Evolutionary conservation across 2,329 filamentous ascomycete genomes (phyloP).

Genomic region (Hymenoscyphus salicellus): DNA sequence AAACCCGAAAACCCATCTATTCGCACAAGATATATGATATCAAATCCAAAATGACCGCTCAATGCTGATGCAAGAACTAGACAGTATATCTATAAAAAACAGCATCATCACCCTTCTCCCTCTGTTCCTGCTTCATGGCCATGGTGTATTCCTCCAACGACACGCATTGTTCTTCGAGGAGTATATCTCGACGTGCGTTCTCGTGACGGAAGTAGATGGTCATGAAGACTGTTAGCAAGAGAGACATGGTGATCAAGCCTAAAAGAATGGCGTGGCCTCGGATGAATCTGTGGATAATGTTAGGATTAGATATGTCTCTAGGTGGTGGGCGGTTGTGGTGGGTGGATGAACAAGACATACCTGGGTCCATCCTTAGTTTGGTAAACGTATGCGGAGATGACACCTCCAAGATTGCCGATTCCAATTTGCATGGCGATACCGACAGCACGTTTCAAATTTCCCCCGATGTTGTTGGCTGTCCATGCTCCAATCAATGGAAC

Average conservation of each 20-base stretch:
- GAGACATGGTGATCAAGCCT: slow-evolving; percentile 45
- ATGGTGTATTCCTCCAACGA: slow-evolving; percentile 49
- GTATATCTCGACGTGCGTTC: slow-evolving; percentile 51
- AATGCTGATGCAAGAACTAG: slow-evolving; percentile 30
- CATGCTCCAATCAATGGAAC: slow-evolving; percentile 83
- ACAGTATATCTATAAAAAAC: slow-evolving; percentile 54
- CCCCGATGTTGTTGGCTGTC: slow-evolving; percentile 83
- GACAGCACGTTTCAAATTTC: slow-evolving; percentile 88
- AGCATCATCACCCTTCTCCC: slow-evolving; percentile 55
- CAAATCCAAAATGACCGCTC: not conserved
- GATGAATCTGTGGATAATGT: slow-evolving; percentile 37
- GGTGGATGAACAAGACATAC: too few relatives aligned
- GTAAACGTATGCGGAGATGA: slow-evolving; percentile 51
- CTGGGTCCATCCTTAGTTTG: slow-evolving; percentile 39
- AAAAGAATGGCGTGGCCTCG: slow-evolving; percentile 47
- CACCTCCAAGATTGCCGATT: slow-evolving; percentile 85
- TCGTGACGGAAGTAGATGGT: slow-evolving; percentile 55
- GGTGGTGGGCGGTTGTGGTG: too few relatives aligned
- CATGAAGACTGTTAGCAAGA: slow-evolving; percentile 53
- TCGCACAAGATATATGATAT: not conserved
- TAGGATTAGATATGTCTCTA: not conserved
- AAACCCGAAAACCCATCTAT: not conserved
- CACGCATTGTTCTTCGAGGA: slow-evolving; percentile 40
- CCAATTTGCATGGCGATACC: slow-evolving; percentile 83
- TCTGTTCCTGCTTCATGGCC: slow-evolving; percentile 52